Conservation (phyloP, 2,329 filamentous ascomycete genomes). For the Aphanocladium album region DNA sequence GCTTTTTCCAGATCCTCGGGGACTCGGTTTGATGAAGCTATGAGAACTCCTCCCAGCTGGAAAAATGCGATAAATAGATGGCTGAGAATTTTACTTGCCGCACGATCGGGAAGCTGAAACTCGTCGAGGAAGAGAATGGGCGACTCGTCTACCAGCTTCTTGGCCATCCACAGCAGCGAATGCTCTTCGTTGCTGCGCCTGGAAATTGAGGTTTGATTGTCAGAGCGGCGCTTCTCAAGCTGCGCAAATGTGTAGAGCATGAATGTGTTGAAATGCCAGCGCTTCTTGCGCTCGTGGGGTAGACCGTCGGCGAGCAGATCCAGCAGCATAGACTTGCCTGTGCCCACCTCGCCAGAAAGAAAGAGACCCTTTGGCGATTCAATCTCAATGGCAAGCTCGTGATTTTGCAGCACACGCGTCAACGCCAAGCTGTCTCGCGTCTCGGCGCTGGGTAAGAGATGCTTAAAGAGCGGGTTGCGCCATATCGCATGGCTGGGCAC, state of each 20-base stretch:
- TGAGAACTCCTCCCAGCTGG: slow-evolving; percentile 72
- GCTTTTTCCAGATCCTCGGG: slow-evolving; percentile 76
- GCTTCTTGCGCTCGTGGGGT: slow-evolving; percentile 65
- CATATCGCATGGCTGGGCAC: slow-evolving; percentile 51
- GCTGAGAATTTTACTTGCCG: slow-evolving; percentile 72
- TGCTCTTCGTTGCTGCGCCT: slow-evolving; percentile 41
- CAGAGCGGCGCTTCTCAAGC: slow-evolving; percentile 57
- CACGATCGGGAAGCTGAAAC: slow-evolving; percentile 76
- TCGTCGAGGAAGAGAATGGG: slow-evolving; percentile 78
- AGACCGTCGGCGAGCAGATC: slow-evolving; percentile 75
- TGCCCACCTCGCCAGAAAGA: slow-evolving; percentile 76
- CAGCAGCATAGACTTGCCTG: slow-evolving; percentile 80
- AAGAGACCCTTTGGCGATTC: slow-evolving; percentile 70
- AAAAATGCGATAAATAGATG: slow-evolving; percentile 77
- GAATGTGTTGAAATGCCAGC: slow-evolving; percentile 83
- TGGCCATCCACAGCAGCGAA: slow-evolving; percentile 67
- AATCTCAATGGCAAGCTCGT: slow-evolving; percentile 66
- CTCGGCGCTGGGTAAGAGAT: slow-evolving; percentile 53
- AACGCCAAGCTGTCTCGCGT: slow-evolving; percentile 58
- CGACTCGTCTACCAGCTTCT: slow-evolving; percentile 67
- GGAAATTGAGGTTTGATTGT: slow-evolving; percentile 24
- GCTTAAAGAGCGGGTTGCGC: slow-evolving; percentile 53
- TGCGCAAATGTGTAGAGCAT: slow-evolving; percentile 74
- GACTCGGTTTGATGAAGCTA: slow-evolving; percentile 79
- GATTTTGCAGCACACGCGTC: slow-evolving; percentile 61